These are phyloP conservation scores for Hericium erinaceus DNA, from an alignment of 768 basidiomycete genomes.

Conservation along the genomic window DNA sequence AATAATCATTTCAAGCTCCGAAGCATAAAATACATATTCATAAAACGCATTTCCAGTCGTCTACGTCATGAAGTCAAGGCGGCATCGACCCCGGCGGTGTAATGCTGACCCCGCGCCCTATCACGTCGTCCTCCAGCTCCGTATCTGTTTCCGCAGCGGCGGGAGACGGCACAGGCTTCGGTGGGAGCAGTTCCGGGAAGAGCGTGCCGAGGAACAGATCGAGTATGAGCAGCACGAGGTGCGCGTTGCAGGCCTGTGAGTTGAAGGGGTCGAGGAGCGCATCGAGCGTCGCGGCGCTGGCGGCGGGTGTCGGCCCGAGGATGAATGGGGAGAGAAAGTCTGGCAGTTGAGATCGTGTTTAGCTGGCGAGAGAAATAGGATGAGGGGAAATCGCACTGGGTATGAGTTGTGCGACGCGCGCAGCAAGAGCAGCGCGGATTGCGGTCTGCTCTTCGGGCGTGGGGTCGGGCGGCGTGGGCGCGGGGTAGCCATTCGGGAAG, in stretches of 20 bases:
- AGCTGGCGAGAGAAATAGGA: not conserved
- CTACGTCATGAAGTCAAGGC: not conserved
- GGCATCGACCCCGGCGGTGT: not conserved
- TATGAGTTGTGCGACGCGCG: not conserved
- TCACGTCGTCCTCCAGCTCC: too few species aligned
- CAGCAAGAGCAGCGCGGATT: constrained; percentile 35
- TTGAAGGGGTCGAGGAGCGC: constrained; percentile 53
- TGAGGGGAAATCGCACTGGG: too few species aligned
- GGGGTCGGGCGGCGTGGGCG: constrained; percentile 62
- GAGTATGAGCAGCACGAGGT: constrained; percentile 63
- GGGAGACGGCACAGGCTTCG: not conserved
- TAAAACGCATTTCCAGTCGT: too few species aligned
- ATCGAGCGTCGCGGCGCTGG: constrained; percentile 32
- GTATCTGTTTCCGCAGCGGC: not conserved
- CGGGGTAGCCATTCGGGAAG: constrained; percentile 88
- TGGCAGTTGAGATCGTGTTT: not conserved
- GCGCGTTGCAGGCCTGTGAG: constrained; percentile 64
- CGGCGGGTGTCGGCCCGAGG: constrained; percentile 42
- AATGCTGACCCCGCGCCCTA: not conserved
- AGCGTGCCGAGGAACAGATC: constrained; percentile 63
- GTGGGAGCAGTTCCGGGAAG: constrained; percentile 64
- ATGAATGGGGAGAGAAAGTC: constrained; percentile 39
- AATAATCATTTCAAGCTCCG: too few species aligned
- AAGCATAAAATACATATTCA: too few species aligned
- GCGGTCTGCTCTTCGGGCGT: constrained; percentile 64